A percentile compares a stretch with the other conserved stretches of the same genome.
These are phyloP conservation scores for Aureobasidium sp. DNA, from an alignment of 2,329 filamentous ascomycete species.

Conservation along the genomic window DNA sequence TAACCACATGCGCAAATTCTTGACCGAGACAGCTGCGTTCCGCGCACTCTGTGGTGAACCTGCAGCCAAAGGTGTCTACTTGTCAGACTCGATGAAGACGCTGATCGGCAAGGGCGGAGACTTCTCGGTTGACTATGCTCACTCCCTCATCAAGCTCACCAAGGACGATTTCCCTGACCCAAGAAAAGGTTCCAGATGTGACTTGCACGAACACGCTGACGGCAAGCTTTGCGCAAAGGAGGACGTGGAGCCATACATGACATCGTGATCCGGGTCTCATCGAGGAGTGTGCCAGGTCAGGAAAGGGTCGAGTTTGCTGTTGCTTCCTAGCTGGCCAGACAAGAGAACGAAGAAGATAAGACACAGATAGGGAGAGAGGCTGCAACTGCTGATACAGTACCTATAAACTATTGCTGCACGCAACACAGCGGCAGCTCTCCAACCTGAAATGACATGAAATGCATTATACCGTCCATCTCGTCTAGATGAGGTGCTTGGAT, in stretches of 20 bases:
- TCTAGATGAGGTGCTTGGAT: constrained; percentile 47
- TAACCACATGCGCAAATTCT: constrained; percentile 29
- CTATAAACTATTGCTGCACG: constrained; percentile 12
- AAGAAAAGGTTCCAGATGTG: constrained; percentile 25
- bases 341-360: not conserved
- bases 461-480: constrained; percentile 5
- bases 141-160: constrained; percentile 24
- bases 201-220: constrained; percentile 27
- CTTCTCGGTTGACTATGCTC: constrained; percentile 26
- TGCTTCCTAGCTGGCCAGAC: not conserved
- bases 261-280: not conserved
- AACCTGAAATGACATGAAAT: constrained; percentile 13
- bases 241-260: constrained; percentile 17
- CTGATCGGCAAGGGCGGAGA: constrained; percentile 24
- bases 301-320: not conserved
- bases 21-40: constrained; percentile 28
- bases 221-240: constrained; percentile 15
- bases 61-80: constrained; percentile 16
- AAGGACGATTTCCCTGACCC: constrained; percentile 25
- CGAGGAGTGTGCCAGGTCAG: not conserved
- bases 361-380: not conserved
- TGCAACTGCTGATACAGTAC: constrained; percentile 14
- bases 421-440: not conserved
- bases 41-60: constrained; percentile 23
- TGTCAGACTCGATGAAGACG: constrained; percentile 24